These are phyloP conservation scores for Aspergillus uvarum DNA, from an alignment of 2,329 filamentous ascomycete species.

Conservation along the genomic window DNA sequence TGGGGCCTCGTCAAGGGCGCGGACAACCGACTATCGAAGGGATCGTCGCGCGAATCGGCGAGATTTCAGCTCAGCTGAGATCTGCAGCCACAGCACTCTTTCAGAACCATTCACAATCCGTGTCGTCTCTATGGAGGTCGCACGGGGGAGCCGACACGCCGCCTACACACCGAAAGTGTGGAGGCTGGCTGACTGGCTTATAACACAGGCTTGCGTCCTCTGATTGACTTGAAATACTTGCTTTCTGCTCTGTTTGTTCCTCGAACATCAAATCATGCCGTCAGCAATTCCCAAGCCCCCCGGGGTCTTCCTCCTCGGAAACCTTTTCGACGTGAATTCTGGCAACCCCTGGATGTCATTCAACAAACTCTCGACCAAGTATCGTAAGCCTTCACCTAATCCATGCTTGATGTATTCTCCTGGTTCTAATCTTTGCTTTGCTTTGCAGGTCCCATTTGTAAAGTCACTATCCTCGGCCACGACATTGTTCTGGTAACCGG, in stretches of 20 bases:
- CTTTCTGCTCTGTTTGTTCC: neutral
- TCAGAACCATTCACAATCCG: constrained; percentile 8
- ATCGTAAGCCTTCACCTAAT: constrained; percentile 38
- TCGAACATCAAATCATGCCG: constrained; percentile 35
- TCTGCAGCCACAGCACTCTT: constrained; percentile 14
- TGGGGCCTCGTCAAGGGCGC: constrained; percentile 9
- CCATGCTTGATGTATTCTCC: neutral
- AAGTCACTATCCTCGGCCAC: constrained; percentile 50
- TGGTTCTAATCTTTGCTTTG: neutral
- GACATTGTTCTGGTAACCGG: constrained; percentile 54
- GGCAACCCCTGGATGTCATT: constrained; percentile 53
- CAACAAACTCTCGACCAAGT: constrained; percentile 49
- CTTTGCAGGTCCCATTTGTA: constrained; percentile 58
- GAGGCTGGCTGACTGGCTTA: neutral
- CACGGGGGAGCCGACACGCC: constrained; percentile 11
- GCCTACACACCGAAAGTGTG: neutral
- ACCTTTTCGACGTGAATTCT: constrained; percentile 52
- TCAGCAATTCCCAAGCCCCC: constrained; percentile 53
- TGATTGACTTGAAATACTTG: neutral
- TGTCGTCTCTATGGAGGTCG: constrained; percentile 8
- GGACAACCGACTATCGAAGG: constrained; percentile 15
- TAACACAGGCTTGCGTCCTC: neutral
- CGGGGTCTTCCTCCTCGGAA: constrained; percentile 53
- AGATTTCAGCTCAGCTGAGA: constrained; percentile 18
- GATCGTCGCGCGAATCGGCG: constrained; percentile 15